Conservation (phyloP, 306 rosid species). For the Lithocarpus polystachyus region DNA sequence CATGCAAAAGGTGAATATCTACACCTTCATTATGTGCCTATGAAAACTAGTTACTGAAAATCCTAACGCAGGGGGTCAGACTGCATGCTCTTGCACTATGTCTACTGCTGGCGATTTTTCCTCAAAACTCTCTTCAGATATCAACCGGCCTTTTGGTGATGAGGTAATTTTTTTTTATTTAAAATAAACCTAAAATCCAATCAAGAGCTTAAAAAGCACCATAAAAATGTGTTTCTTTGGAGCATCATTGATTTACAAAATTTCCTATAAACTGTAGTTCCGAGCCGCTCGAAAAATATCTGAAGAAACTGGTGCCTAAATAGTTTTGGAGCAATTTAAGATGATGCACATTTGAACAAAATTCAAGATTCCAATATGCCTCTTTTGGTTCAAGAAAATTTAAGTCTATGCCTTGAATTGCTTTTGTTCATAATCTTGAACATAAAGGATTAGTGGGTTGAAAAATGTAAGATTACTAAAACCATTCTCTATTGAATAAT, state of each 20-base stretch:
- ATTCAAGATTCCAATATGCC: too few relatives aligned
- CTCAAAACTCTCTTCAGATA: conserved; percentile 72
- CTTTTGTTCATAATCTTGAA: too few relatives aligned
- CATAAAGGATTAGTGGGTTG: too few relatives aligned
- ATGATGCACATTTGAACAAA: too few relatives aligned
- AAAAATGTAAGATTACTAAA: too few relatives aligned
- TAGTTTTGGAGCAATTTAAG: conserved; percentile 24
- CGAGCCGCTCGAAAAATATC: conserved; percentile 85
- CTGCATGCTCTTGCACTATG: conserved; percentile 89
- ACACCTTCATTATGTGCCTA: not conserved
- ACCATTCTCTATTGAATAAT: too few relatives aligned
- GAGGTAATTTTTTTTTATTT: conserved; percentile 49
- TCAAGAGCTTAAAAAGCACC: not conserved
- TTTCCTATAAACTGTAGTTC: conserved; percentile 40
- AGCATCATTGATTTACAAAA: not conserved
- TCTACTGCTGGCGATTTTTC: conserved; percentile 78
- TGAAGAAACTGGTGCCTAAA: conserved; percentile 81
- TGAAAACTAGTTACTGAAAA: not conserved
- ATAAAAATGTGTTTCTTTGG: not conserved
- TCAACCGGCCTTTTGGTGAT: conserved; percentile 78
- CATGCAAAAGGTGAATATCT: not conserved
- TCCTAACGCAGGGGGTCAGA: conserved; percentile 70
- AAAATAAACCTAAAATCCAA: not conserved
- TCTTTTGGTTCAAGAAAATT: too few relatives aligned
- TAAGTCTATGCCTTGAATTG: too few relatives aligned